Evolutionary conservation across 495 filamentous ascomycete genomes (phyloP).

Genomic region (Aspergillus wentii): DNA sequence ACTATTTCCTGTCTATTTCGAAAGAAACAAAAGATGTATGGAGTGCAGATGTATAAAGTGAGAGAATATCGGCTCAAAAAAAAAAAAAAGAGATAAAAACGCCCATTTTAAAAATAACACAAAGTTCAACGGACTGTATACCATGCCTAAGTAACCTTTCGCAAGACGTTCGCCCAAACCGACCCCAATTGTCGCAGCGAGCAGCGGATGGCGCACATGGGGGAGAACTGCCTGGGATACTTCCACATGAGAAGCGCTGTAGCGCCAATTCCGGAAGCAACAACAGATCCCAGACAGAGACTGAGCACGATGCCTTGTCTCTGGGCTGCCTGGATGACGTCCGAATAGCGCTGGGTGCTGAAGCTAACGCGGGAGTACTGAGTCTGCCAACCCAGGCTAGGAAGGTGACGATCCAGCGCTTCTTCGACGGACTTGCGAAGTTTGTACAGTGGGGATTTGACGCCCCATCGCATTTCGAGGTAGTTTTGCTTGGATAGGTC

Average conservation of each 20-base stretch:
- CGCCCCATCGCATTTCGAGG: constrained; percentile 82
- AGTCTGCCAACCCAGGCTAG: constrained; percentile 76
- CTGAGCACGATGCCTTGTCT: constrained; percentile 62
- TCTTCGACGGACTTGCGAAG: constrained; percentile 84
- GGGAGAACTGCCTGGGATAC: constrained; percentile 19
- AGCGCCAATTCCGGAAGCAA: constrained; percentile 19
- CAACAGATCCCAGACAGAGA: constrained; percentile 22
- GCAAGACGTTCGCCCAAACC: too few relatives aligned
- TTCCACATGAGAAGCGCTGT: constrained; percentile 28
- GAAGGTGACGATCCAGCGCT: constrained; percentile 68
- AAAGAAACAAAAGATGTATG: too few relatives aligned
- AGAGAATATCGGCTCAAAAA: too few relatives aligned
- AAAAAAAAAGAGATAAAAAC: too few relatives aligned
- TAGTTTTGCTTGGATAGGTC: constrained; percentile 90
- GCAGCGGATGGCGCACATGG: too few relatives aligned
- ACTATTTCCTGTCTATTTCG: too few relatives aligned
- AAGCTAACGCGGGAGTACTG: constrained; percentile 94
- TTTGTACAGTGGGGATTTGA: constrained; percentile 68
- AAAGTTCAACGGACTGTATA: too few relatives aligned
- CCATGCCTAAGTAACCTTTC: background rate
- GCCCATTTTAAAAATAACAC: too few relatives aligned
- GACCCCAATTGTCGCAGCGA: too few relatives aligned
- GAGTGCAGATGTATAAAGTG: background rate
- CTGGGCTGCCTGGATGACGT: constrained; percentile 64
- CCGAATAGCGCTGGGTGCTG: constrained; percentile 83